Percentiles rank a stretch among this genome's conserved stretches.
These are phyloP conservation scores for Senecio squalidus DNA, from an alignment of 140 eudicot species.

Conservation along the genomic window DNA sequence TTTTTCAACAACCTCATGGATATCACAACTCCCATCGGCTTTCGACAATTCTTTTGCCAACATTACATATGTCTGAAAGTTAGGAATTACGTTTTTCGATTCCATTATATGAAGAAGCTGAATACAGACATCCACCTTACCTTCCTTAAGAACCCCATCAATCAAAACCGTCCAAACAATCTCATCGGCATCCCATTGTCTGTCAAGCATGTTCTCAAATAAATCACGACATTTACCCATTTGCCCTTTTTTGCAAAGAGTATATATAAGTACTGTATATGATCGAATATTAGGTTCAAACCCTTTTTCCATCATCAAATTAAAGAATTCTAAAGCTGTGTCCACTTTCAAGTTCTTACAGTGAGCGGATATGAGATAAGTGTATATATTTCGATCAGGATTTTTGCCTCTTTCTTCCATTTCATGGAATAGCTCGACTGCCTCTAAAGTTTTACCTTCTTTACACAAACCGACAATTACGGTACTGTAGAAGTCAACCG, in stretches of 20 bases:
- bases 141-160: slow-evolving; percentile 70
- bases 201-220: slow-evolving; percentile 56
- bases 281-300: slow-evolving; percentile 37
- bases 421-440: slow-evolving; percentile 35
- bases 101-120: slow-evolving; percentile 50
- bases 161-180: slow-evolving; percentile 73
- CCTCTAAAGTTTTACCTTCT: slow-evolving; percentile 56
- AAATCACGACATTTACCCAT: slow-evolving; percentile 40
- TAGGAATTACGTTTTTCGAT: slow-evolving; percentile 36
- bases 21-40: slow-evolving; percentile 31
- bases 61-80: slow-evolving; percentile 38
- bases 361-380: slow-evolving; percentile 38
- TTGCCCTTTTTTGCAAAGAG: slow-evolving; percentile 43
- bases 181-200: slow-evolving; percentile 62
- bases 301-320: slow-evolving; percentile 39
- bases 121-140: slow-evolving; percentile 44
- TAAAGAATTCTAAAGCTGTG: slow-evolving; percentile 45
- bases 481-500: slow-evolving; percentile 51
- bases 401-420: slow-evolving; percentile 50
- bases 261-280: slow-evolving; percentile 45
- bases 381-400: slow-evolving; percentile 36
- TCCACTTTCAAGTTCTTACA: slow-evolving; percentile 55
- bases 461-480: slow-evolving; percentile 51
- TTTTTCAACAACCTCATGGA: slow-evolving; percentile 29
- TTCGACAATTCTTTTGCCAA: slow-evolving; percentile 54